phyloP scores from a whole-genome alignment of 176 grass and related monocot species.

The Stipa capillata region DNA sequence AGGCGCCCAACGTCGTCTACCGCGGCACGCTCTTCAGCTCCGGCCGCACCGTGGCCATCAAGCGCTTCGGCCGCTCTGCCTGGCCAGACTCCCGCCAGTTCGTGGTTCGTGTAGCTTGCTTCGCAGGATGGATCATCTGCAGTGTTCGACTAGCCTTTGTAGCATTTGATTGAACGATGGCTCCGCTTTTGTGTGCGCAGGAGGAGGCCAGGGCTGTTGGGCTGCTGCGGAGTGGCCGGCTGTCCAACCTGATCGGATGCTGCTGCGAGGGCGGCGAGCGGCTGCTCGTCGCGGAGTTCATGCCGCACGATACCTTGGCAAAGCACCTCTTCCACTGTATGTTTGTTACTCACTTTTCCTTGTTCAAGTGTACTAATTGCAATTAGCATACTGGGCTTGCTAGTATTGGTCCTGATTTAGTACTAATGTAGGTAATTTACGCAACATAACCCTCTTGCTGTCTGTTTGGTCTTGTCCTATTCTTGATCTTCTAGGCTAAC shows the following conservation, averaged over 20 bases:
- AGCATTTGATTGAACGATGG: background rate
- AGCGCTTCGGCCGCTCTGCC: conserved; percentile 58
- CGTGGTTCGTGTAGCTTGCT: conserved; percentile 33
- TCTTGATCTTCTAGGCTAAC: background rate
- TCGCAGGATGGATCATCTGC: background rate
- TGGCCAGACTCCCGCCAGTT: conserved; percentile 83
- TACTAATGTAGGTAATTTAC: background rate
- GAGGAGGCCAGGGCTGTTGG: conserved; percentile 77
- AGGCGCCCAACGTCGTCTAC: conserved; percentile 87
- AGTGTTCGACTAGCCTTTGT: background rate
- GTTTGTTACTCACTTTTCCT: background rate
- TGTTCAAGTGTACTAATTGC: background rate
- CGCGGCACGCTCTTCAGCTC: conserved; percentile 61
- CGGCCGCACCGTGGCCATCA: conserved; percentile 52
- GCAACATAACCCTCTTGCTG: background rate
- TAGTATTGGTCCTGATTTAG: background rate
- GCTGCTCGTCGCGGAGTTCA: conserved; percentile 77
- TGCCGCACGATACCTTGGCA: conserved; percentile 75
- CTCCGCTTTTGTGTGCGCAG: conserved; percentile 18
- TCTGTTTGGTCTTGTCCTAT: background rate
- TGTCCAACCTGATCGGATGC: conserved; percentile 72
- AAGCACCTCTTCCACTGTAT: conserved; percentile 98
- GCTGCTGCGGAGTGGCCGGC: conserved; percentile 57
- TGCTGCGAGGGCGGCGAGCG: conserved; percentile 75
- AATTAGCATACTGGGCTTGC: background rate